Conservation (phyloP, 1,284 basidiomycete genomes). For the Apiotrichum siamense region DNA sequence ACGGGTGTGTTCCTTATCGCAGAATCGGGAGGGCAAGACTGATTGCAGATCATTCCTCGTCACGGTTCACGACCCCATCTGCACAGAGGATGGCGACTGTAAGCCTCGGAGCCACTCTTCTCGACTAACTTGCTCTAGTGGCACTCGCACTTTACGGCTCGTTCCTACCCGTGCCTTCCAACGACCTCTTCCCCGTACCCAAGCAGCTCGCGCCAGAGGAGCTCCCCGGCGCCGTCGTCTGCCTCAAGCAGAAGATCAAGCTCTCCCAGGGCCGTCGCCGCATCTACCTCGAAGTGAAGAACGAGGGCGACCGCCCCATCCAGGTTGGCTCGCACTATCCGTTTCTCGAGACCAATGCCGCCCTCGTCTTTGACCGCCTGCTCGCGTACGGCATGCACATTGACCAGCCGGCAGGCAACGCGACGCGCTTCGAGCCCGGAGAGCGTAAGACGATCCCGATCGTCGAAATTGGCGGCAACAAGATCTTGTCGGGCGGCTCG, state of each 20-base stretch:
- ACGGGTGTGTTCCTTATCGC: constrained; percentile 26
- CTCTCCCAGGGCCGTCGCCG: constrained; percentile 70
- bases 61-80: constrained; percentile 89
- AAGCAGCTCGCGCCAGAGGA: constrained; percentile 55
- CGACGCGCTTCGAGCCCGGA: constrained; percentile 94
- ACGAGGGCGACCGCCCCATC: constrained; percentile 89
- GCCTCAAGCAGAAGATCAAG: constrained; percentile 60
- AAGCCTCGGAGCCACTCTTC: too few relatives aligned
- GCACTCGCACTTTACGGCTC: constrained; percentile 82
- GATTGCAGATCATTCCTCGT: constrained; percentile 75
- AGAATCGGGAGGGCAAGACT: too few relatives aligned
- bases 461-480: constrained; percentile 68
- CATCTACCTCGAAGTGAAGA: constrained; percentile 71
- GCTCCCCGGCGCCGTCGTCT: constrained; percentile 68
- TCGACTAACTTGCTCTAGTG: constrained; percentile 44
- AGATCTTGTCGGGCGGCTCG: constrained; percentile 75
- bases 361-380: constrained; percentile 74
- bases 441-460: constrained; percentile 78
- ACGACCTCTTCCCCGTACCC: constrained; percentile 59
- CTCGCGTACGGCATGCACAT: constrained; percentile 72
- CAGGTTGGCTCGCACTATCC: constrained; percentile 94
- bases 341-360: constrained; percentile 82
- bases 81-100: constrained; percentile 68
- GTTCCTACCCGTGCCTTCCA: constrained; percentile 74
- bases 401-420: constrained; percentile 86